Conservation (phyloP, 345 rosid genomes). For the Acer yangbiense region DNA sequence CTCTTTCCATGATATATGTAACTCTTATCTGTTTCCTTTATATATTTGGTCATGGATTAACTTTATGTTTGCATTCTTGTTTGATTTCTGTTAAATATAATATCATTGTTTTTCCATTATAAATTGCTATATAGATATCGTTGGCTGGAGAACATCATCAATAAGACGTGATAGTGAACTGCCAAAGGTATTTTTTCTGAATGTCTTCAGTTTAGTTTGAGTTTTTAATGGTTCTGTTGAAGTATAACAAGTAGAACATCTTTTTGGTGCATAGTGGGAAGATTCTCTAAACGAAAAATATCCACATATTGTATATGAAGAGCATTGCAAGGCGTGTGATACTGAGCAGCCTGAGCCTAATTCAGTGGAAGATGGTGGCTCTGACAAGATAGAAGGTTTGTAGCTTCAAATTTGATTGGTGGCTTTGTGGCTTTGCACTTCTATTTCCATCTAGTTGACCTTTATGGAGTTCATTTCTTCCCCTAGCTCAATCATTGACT, state of each 20-base stretch:
- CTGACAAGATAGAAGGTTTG: conserved; percentile 82
- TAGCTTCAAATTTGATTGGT: conserved; percentile 1
- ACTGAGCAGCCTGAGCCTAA: conserved; percentile 37
- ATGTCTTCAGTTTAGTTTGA: conserved; percentile 7
- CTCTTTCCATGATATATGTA: conserved; percentile 26
- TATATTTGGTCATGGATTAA: background rate
- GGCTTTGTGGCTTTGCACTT: background rate
- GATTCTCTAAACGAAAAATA: conserved; percentile 67
- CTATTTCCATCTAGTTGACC: conserved; percentile 11
- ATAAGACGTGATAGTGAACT: conserved; percentile 78
- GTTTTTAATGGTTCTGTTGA: conserved; percentile 8
- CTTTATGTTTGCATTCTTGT: background rate
- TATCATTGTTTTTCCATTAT: conserved; percentile 44
- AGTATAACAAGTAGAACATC: conserved; percentile 1
- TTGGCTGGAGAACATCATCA: conserved; percentile 98
- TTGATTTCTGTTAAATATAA: conserved; percentile 14
- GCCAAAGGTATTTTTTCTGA: conserved; percentile 62
- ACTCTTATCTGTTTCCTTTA: conserved; percentile 6
- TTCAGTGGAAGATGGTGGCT: conserved; percentile 41
- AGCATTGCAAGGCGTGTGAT: conserved; percentile 76
- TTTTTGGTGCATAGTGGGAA: conserved; percentile 59
- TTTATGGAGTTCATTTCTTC: background rate
- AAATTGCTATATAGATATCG: conserved; percentile 58
- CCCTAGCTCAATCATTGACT: conserved; percentile 7
- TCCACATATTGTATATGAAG: conserved; percentile 90